Percentiles rank a stretch among this genome's conserved stretches.
Conservation (phyloP, 164 flowering plant genomes). For the Berberis vulgaris region DNA sequence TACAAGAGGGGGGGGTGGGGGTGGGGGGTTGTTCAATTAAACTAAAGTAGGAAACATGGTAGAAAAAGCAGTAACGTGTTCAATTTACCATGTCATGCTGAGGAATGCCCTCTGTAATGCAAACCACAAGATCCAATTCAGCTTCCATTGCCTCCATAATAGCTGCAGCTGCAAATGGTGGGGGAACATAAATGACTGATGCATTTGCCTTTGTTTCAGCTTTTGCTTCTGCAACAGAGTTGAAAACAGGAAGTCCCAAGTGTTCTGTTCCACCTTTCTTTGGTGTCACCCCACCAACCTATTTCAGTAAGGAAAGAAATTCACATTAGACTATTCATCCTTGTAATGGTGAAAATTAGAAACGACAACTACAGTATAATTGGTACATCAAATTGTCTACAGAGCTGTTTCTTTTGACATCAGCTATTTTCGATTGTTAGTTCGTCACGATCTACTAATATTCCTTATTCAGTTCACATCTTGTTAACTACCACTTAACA, state of each 20-base stretch:
- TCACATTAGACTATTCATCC: neutral
- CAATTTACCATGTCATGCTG: slow-evolving; percentile 92
- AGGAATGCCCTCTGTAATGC: slow-evolving; percentile 98
- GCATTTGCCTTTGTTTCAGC: slow-evolving; percentile 98
- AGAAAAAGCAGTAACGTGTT: neutral
- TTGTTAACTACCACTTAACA: too few relatives aligned
- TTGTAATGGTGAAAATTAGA: neutral
- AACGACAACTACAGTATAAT: neutral
- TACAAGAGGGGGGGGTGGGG: neutral
- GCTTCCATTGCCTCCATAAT: slow-evolving; percentile 96
- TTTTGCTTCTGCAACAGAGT: slow-evolving; percentile 96
- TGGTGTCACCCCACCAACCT: slow-evolving; percentile 99
- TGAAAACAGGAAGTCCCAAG: slow-evolving; percentile 93
- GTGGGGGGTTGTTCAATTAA: too few relatives aligned
- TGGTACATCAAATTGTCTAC: neutral
- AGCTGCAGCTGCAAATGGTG: slow-evolving; percentile 96
- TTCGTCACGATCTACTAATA: too few relatives aligned
- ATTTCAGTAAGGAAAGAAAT: slow-evolving; percentile 3
- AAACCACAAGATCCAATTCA: slow-evolving; percentile 89
- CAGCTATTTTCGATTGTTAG: too few relatives aligned
- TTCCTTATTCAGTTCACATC: too few relatives aligned
- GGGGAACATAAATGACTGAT: slow-evolving; percentile 93
- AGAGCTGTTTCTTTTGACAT: too few relatives aligned
- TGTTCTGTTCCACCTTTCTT: slow-evolving; percentile 92
- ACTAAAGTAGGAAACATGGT: too few relatives aligned